Conservation (phyloP, 2,329 filamentous ascomycete genomes). For the Xylaria sp. region DNA sequence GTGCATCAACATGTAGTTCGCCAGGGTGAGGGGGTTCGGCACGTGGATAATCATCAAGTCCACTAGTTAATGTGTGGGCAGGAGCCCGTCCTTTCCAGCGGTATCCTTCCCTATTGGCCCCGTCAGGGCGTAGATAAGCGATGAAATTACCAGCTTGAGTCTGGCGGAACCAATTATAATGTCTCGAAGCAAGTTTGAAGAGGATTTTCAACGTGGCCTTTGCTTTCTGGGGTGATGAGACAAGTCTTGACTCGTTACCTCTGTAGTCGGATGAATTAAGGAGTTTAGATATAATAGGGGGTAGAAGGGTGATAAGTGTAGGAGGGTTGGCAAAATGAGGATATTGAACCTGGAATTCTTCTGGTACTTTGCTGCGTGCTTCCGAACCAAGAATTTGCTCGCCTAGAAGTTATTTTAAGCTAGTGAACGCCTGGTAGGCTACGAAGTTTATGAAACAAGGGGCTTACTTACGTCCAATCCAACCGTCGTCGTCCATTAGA, state of each 20-base stretch:
- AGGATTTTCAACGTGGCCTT: neutral
- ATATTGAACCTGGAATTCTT: conserved; percentile 19
- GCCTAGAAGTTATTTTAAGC: too few species aligned
- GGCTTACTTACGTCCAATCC: too few species aligned
- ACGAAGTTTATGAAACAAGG: too few species aligned
- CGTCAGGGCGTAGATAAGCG: neutral
- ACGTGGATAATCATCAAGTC: neutral
- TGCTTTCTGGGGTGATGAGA: too few species aligned
- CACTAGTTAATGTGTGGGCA: neutral
- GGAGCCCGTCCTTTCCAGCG: neutral
- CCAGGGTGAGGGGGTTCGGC: neutral
- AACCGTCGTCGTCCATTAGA: too few species aligned
- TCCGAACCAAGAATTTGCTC: too few species aligned
- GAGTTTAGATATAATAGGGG: too few species aligned
- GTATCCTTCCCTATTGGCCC: neutral
- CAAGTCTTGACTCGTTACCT: too few species aligned
- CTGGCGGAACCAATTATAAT: neutral
- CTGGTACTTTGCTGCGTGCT: neutral
- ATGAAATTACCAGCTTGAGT: neutral
- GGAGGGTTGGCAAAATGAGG: conserved; percentile 13
- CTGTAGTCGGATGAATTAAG: too few species aligned
- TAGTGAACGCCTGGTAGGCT: too few species aligned
- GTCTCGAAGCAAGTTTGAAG: neutral
- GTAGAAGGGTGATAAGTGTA: too few species aligned
- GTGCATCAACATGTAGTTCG: neutral